Base-by-base conservation (phyloP, 805 yeast genomes). In the Hanseniaspora occidentalis region DNA sequence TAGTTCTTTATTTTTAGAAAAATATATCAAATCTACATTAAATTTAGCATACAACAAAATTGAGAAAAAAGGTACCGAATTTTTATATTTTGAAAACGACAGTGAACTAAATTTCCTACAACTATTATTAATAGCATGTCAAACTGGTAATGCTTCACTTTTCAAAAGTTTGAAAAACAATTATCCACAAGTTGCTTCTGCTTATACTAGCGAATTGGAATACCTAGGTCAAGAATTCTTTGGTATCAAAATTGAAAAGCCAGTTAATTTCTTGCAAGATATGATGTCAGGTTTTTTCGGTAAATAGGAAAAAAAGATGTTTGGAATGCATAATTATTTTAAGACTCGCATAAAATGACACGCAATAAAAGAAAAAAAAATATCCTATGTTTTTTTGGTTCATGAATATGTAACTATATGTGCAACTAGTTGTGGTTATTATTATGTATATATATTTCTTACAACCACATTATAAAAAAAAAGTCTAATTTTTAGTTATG, bases 231-330 rank as follows among this genome's bases (percentile, higher is more conserved):
- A 69, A 46, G 57, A 70, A 21, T 79, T 73, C 55, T 84, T 80
- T 51, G 74, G 71, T 10, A 72, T 84, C 44, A 54, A 51, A 47
- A 67, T 74, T 13, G 73, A 65, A 38, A 69, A 67, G 40, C 77
- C 70, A 45, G 61, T 61, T 2, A 79, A 79, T 51, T 58, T 78
- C 50, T 57, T 82, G 47, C 81, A 75, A 57, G 79, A 76, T 49
- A 65, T 89, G 68, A 84, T 92, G 94, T 73, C 81, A 17, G 77
- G 81, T 21, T 58, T 80, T 31, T 56, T 79, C 37, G 72, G 73
- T 23, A 72, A 76, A 14, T n/a, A n/a, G 50, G 54, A 22, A 41
- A 38, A 27, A 24, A 35, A n/a, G n/a, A n/a, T n/a, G n/a, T n/a
- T n/a, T n/a, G n/a, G n/a, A n/a, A n/a, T n/a, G n/a, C n/a, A n/a